Percentiles rank a stretch among this genome's conserved stretches.
Evolutionary conservation across 805 yeast species (phyloP).

Genomic region (Debaryomyces maramus): DNA sequence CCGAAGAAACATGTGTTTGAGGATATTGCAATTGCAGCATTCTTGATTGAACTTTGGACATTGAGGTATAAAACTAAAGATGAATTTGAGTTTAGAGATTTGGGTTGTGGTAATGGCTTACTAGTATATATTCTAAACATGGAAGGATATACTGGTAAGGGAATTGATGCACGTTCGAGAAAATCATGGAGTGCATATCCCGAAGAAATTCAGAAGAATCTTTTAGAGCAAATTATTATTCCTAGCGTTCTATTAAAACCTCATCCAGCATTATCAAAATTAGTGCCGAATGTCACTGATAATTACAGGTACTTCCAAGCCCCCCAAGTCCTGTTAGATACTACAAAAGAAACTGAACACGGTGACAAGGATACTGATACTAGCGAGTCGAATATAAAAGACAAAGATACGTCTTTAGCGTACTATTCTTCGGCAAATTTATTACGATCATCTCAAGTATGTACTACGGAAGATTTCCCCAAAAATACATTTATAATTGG

Average conservation of each 20-base stretch:
- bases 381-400: neutral
- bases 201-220: conserved; percentile 50
- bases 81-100: conserved; percentile 72
- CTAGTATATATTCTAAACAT: conserved; percentile 67
- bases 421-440: conserved; percentile 56
- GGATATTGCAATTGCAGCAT: conserved; percentile 94
- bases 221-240: conserved; percentile 78
- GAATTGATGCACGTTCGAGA: conserved; percentile 86
- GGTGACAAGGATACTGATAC: neutral
- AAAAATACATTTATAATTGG: conserved; percentile 81
- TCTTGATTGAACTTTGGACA: conserved; percentile 83
- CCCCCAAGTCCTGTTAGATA: conserved; percentile 33
- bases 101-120: conserved; percentile 95
- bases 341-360: neutral
- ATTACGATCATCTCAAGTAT: conserved; percentile 48
- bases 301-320: conserved; percentile 64
- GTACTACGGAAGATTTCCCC: conserved; percentile 66
- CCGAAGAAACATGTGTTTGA: conserved; percentile 96
- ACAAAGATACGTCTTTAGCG: conserved; percentile 45
- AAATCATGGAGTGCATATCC: conserved; percentile 87
- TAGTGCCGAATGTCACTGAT: conserved; percentile 55
- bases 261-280: conserved; percentile 57
- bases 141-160: conserved; percentile 83
- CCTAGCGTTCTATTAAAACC: conserved; percentile 74
- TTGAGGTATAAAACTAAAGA: conserved; percentile 41